Conservation (phyloP, 1,139 yeast genomes). For the Taphrina pruni region DNA sequence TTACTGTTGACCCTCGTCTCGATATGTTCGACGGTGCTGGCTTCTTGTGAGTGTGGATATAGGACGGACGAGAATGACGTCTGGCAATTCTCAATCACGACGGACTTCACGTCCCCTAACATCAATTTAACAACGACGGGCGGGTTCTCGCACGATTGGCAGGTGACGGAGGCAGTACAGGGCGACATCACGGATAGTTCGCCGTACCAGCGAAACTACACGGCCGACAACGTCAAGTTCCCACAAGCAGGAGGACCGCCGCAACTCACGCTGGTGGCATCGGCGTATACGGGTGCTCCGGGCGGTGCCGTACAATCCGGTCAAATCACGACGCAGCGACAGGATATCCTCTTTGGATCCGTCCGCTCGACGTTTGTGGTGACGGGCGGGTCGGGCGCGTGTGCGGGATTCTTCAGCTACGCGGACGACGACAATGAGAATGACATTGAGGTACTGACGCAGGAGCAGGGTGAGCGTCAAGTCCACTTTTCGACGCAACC, state of each 20-base stretch:
- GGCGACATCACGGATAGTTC: conserved; percentile 15
- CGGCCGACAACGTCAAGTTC: conserved; percentile 14
- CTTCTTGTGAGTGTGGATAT: conserved; percentile 28
- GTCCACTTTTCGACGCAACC: conserved; percentile 33
- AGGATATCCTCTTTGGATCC: conserved; percentile 28
- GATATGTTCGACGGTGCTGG: neutral
- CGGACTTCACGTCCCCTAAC: conserved; percentile 18
- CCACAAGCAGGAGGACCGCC: neutral
- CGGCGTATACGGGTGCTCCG: conserved; percentile 13
- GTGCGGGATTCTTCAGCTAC: conserved; percentile 34
- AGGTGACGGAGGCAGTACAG: neutral
- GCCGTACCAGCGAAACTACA: conserved; percentile 23
- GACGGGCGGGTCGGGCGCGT: conserved; percentile 21
- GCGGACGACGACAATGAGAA: conserved; percentile 30
- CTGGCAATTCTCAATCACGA: conserved; percentile 20
- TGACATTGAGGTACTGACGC: conserved; percentile 28
- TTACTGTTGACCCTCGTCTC: conserved; percentile 12
- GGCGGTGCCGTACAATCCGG: conserved; percentile 33
- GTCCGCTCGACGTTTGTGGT: conserved; percentile 21
- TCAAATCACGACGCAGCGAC: conserved; percentile 13
- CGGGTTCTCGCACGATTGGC: conserved; percentile 14
- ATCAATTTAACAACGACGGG: neutral
- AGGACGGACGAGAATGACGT: conserved; percentile 21
- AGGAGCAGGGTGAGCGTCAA: neutral
- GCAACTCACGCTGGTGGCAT: conserved; percentile 3